Base-by-base conservation (phyloP, 1,284 basidiomycete species). In the Mycena citricolor region DNA sequence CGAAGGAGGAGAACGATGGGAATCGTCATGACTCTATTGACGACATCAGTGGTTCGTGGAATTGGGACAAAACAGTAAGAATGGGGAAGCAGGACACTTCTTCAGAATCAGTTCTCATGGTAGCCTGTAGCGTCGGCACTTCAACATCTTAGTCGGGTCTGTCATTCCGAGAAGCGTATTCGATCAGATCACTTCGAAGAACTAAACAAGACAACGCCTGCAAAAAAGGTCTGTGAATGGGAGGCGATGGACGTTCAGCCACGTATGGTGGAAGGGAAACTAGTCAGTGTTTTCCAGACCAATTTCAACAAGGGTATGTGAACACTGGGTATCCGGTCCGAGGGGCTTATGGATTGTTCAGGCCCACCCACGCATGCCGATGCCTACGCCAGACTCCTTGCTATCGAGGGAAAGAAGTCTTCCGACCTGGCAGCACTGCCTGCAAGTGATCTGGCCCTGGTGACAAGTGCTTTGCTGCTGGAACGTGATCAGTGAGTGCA, bases 11-110 rank as follows among this genome's bases (percentile, higher is more conserved):
- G 47, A 60, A 60, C 20, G 49, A 47, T 5, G 58, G 60, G 2
- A 52, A 61, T 34, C 29, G 57, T 4, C 59, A 62, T 28, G 59
- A 61, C 26, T 42, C 32, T 8, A 44, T 60, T 5, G 58, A 61
- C 31, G 55, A 54, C 11, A 50, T 52, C 16, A 46, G 44, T 20
- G 46, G 44, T 2, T 52, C 46, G 32, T 60, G 56, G 55, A 61
- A 61, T 30, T 60, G 55, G 53, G 41, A 44, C 17, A 60, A 58
- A 19, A n/a, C 38, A 20, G 39, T 49, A 16, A 33, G 20, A 4
- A 45, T 38, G 29, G 26, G 56, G 56, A 33, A 26, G n/a, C n/a
- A n/a, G n/a, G n/a, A n/a, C n/a, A n/a, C n/a, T n/a, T n/a, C n/a
- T n/a, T n/a, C n/a, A n/a, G n/a, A n/a, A n/a, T n/a, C n/a, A n/a